These are phyloP conservation scores for Adenanthera pavonina DNA, from an alignment of 306 rosid species.

Conservation along the genomic window DNA sequence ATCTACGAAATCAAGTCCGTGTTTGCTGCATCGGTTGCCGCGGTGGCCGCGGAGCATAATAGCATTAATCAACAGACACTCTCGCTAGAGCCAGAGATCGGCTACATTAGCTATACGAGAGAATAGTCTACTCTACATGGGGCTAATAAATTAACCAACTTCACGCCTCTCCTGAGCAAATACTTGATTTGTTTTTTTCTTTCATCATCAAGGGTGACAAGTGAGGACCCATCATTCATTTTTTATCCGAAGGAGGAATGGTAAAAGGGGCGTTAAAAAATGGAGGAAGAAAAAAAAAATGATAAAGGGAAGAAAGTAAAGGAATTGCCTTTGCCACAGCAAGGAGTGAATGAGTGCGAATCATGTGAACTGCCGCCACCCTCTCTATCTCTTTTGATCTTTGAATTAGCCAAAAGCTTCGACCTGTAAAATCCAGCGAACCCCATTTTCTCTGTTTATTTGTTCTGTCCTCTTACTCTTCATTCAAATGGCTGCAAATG, in stretches of 20 bases:
- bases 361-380: slow-evolving; percentile 75
- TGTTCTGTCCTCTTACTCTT: slow-evolving; percentile 22
- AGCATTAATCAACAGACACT: neutral
- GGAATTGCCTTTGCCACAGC: slow-evolving; percentile 35
- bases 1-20: too few species aligned
- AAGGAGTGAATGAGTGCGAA: slow-evolving; percentile 63
- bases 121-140: neutral
- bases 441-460: slow-evolving; percentile 15
- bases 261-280: slow-evolving; percentile 10
- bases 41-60: neutral
- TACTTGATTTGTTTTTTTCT: neutral
- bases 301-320: slow-evolving; percentile 33
- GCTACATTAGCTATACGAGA: too few species aligned
- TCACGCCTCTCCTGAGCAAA: neutral
- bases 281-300: slow-evolving; percentile 9
- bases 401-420: slow-evolving; percentile 56
- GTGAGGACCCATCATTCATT: neutral
- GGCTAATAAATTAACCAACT: neutral
- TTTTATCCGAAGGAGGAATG: neutral
- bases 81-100: neutral
- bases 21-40: neutral
- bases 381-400: slow-evolving; percentile 42
- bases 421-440: slow-evolving; percentile 50
- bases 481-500: slow-evolving; percentile 78
- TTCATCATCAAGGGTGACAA: neutral